phyloP scores from a whole-genome alignment of 164 flowering plant genomes.

The Nymphaea colorata region DNA sequence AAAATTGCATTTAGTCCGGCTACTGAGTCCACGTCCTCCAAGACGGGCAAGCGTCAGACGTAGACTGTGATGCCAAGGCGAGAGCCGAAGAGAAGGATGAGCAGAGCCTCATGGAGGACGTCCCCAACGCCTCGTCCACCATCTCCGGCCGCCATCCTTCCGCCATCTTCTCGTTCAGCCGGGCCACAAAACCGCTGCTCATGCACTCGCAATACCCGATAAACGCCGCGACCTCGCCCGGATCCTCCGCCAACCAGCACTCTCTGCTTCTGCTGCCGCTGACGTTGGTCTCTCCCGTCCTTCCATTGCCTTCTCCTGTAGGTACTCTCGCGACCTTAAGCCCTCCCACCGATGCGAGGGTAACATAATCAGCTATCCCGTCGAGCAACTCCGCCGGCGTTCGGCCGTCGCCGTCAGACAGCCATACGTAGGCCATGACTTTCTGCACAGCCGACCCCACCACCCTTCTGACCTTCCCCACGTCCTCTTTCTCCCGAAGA shows the following conservation, averaged over 20 bases:
- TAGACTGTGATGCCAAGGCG: not conserved
- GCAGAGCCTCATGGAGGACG: not conserved
- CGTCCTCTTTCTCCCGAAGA: not conserved
- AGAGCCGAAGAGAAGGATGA: not conserved
- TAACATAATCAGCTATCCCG: not conserved
- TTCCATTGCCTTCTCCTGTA: not conserved
- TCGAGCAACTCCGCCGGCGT: not conserved
- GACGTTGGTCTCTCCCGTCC: not conserved
- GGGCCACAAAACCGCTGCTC: not conserved
- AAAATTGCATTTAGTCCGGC: too few relatives aligned
- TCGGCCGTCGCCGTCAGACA: not conserved
- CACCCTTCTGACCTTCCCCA: not conserved
- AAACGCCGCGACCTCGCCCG: not conserved
- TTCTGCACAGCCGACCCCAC: not conserved
- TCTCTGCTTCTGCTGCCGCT: not conserved
- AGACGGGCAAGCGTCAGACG: not conserved
- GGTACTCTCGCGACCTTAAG: too few relatives aligned
- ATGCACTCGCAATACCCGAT: not conserved
- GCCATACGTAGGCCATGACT: not conserved
- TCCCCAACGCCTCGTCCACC: not conserved
- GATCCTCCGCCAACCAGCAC: not conserved
- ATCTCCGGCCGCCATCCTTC: not conserved
- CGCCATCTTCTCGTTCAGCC: not conserved
- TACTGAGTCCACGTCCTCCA: too few relatives aligned
- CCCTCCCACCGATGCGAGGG: not conserved